Base-by-base conservation (phyloP, 371 early-diverging fungal species). In the Rhizopus stolonifer region DNA sequence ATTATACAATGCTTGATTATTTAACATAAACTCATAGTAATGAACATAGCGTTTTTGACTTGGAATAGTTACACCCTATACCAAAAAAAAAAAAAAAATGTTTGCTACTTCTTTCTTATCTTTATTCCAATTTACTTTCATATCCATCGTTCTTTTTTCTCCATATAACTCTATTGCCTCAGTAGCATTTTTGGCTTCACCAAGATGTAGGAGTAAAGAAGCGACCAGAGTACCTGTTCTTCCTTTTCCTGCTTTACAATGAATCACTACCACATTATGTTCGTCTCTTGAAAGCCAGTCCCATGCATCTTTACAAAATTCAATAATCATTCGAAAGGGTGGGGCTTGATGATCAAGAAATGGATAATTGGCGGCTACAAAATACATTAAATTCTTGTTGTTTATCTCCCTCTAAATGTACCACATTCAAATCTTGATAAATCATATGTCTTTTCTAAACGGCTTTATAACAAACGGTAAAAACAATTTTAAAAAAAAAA, bases 171-270 rank as follows among this genome's bases (percentile, higher is more conserved):
- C 49, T 34, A 89, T 77, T 15, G 86, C 86, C 15, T 80, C 82
- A 10, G 62, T 60, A 0, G 84, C 75, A 34, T 67, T 65, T 0
- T 39, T 29, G 1, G 62, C 72, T 14, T 60, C 49, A 7, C 79
- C 68, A 11, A 73, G 53, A 47, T 77, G 74, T 1, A 89, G 54
- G 32, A 90, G 59, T 19, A 83, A 67, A 3, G 84, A 60, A 26
- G 86, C 80, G 19, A 89, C 67, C 69, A 88, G 81, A 8, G 82
- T 79, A 3, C 90, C 90, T 6, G 90, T 90, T 14, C 90, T 67
- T 4, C 90, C 90, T 52, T 90, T 90, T 9, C 89, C 90, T 17
- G 90, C 90, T 56, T 89, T 89, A 55, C 90, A 90, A 56, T 90
- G 90, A 5, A 90, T 67, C 1, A 77, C 88, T 0, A 84, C 86